phyloP scores from a whole-genome alignment of 108 stramenopile genomes.

The Cyclotella kingstonii region DNA sequence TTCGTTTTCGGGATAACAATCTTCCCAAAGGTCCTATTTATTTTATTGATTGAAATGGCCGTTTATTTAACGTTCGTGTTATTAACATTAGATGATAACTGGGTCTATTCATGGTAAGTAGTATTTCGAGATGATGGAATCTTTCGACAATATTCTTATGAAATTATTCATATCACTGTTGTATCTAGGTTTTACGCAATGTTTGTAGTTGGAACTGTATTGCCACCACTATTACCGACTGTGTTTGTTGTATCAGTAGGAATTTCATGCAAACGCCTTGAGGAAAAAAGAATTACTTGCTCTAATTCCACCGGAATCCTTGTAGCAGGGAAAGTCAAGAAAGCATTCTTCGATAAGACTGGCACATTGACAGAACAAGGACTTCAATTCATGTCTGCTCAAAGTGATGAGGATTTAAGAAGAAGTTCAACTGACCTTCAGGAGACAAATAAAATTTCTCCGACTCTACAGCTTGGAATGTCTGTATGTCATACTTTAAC shows the following conservation, averaged over 20 bases:
- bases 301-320: constrained; percentile 68
- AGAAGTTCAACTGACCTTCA: not conserved
- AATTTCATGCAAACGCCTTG: constrained; percentile 57
- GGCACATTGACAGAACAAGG: constrained; percentile 75
- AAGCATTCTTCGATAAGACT: constrained; percentile 85
- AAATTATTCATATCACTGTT: not conserved
- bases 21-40: constrained; percentile 25
- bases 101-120: constrained; percentile 50
- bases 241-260: constrained; percentile 66
- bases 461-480: constrained; percentile 42
- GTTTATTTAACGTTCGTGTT: constrained; percentile 45
- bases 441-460: constrained; percentile 8
- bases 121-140: constrained; percentile 9
- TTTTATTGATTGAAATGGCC: constrained; percentile 49
- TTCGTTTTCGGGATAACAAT: too few relatives aligned
- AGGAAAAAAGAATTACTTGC: constrained; percentile 57
- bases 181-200: constrained; percentile 16
- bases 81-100: constrained; percentile 44
- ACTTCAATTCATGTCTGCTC: constrained; percentile 48
- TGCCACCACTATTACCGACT: constrained; percentile 37
- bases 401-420: constrained; percentile 11
- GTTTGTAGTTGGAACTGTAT: constrained; percentile 18
- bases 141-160: not conserved
- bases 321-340: constrained; percentile 76
- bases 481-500: constrained; percentile 56